Base-by-base conservation (phyloP, 2,329 filamentous ascomycete species). In the Fragosphaeria purpurea region DNA sequence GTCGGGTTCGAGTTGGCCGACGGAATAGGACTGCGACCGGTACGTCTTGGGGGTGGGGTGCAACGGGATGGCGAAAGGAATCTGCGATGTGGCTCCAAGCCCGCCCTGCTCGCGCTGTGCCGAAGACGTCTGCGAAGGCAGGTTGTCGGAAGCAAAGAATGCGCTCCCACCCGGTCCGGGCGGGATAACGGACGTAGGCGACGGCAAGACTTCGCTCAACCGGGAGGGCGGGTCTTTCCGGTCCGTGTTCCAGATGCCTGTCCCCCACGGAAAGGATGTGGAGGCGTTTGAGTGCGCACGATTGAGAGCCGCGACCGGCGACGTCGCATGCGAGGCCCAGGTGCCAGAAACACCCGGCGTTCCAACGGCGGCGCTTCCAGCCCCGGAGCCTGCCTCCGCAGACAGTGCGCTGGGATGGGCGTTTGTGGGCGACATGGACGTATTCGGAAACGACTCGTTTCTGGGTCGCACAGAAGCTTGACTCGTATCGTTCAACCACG, bases 11-110 rank as follows among this genome's bases (percentile, higher is more conserved):
- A 89, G 73, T 63, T 96, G 90, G 5, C 90, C 90, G 45, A 95
- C 91, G 0, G 91, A 97, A 66, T 97, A 97, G 5, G 93, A 97
- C 66, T 96, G 88, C 6, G 93, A 98, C 42, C 93, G 83, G 60
- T 95, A 93, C 1, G 88, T 89, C 67, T 97, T 97, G 2, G 87
- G 87, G 0, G 88, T 93, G 1, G 91, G 89, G 56, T 95, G 87
- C 22, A 95, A 74, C 4, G 89, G 89, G 57, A 95, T 94, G 6
- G 86, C 78, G 61, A 95, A 95, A 1, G 88, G 87, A 49, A 95
- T 86, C 55, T 91, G 81, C 58, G 74, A 67, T 55, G 77, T 83
- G 41, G 71, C 44, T 32, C 42, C 41, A 7, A 45, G 70, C 37
- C 22, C 22, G 22, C 65, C 75, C 58, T 65, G 75, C 58, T 77